Conservation (phyloP, 371 early-diverging fungal species). For the Lichtheimia ramosa region DNA sequence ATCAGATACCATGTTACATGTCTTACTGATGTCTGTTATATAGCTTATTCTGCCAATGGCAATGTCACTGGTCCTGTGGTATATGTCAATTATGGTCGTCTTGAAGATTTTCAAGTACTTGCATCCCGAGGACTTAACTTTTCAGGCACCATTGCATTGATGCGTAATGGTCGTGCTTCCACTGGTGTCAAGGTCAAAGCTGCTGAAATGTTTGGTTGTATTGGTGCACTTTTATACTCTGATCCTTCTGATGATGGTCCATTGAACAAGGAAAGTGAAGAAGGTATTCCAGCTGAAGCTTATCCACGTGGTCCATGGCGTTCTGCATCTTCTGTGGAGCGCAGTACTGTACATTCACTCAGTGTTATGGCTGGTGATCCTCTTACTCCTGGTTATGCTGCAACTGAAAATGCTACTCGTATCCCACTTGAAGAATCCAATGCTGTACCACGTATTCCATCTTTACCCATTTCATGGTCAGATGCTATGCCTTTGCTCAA, state of each 20-base stretch:
- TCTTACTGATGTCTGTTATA: neutral
- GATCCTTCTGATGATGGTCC: constrained; percentile 24
- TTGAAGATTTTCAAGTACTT: constrained; percentile 55
- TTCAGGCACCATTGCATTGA: constrained; percentile 53
- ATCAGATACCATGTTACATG: too few relatives aligned
- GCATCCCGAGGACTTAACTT: constrained; percentile 41
- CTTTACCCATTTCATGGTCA: constrained; percentile 65
- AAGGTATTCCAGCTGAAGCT: constrained; percentile 26
- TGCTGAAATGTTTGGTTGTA: constrained; percentile 58
- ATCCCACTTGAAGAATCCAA: constrained; percentile 43
- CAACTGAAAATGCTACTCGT: constrained; percentile 52
- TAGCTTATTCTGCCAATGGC: constrained; percentile 58
- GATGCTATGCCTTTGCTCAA: constrained; percentile 58
- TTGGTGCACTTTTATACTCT: constrained; percentile 55
- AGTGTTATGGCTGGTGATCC: constrained; percentile 60
- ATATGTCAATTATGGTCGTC: constrained; percentile 64
- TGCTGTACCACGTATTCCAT: constrained; percentile 58
- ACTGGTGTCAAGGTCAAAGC: constrained; percentile 59
- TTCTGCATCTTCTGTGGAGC: constrained; percentile 51
- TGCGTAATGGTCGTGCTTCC: constrained; percentile 57
- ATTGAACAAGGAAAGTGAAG: constrained; percentile 16
- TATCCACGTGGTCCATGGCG: constrained; percentile 72
- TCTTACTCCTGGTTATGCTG: constrained; percentile 59
- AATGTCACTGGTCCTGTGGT: constrained; percentile 63
- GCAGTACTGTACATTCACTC: constrained; percentile 54